Evolutionary conservation across 805 yeast species (phyloP), one percentile per base, ranked within the genome.

Genomic region (Sungouiozyma ichnusensis): DNA sequence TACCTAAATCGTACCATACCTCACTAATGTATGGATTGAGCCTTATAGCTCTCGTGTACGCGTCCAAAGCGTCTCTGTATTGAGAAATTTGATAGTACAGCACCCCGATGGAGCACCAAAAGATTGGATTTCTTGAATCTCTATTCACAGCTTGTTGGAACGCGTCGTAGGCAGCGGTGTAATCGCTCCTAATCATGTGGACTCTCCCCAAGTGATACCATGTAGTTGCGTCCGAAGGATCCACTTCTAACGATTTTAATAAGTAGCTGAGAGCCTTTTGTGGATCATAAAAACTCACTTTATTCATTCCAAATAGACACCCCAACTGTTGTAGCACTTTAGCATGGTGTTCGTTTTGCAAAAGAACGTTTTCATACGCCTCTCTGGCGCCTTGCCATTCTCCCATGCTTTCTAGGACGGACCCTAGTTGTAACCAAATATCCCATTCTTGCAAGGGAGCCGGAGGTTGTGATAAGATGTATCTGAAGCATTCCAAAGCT

Each of bases 1-100:
- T 92, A 45, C 98, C 98, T 58, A 92, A 73, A 65, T 92, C 98
- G 65, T 92, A 92, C 98, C 98, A 92, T 19, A 92, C 98, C 64
- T 92, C 98, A 46, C 92, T 79, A 50, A 92, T 83, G 68, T 88
- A 88, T 14, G 98, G 98, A 54, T 92, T 92, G 55, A 92, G 74
- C 53, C 97, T 74, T 46, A 92, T 92, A 9, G 98, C 98, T 43
- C 97, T 72, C 6, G 97, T 88, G 66, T 92, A 92, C 14, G 98
- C 98, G 62, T 92, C 97, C 49, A 92, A 70, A 2, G 98, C 98
- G 61, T 92, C 98, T 44, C 95, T 74, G 66, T 85, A 92, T 67
- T 92, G 98, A 44, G 92, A 79, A 46, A 92, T 90, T 65, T 92
- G 97, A 64, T 90, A 92, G 66, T 92, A 92, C 44, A 92, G 72